Conservation (phyloP, 1,284 basidiomycete species). For the Rugosomyces carneus region DNA sequence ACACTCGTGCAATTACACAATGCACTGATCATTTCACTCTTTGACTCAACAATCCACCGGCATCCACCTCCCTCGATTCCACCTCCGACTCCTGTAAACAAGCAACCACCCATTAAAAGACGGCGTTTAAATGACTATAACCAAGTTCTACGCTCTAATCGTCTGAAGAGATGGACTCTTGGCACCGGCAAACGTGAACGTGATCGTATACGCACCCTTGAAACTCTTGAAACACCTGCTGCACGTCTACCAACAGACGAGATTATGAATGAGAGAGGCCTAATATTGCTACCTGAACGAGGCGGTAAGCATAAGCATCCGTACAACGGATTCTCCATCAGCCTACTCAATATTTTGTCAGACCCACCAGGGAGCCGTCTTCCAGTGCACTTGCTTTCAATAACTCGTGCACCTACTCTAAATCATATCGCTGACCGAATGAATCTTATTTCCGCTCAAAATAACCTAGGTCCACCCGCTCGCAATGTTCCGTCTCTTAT, state of each 20-base stretch:
- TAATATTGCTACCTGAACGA: conserved; percentile 55
- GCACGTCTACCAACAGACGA: conserved; percentile 54
- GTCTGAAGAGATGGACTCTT: conserved; percentile 72
- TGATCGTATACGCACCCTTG: conserved; percentile 56
- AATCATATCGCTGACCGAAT: conserved; percentile 75
- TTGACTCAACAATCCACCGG: conserved; percentile 65
- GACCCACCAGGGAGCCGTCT: conserved; percentile 67
- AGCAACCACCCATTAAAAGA: conserved; percentile 64
- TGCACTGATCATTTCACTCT: conserved; percentile 72
- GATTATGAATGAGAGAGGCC: conserved; percentile 62
- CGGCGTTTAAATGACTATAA: conserved; percentile 48
- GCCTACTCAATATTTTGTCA: conserved; percentile 21
- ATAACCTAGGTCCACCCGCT: conserved; percentile 56
- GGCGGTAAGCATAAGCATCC: conserved; percentile 28
- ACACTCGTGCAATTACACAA: conserved; percentile 75
- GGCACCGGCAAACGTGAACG: conserved; percentile 67
- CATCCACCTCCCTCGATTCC: conserved; percentile 51
- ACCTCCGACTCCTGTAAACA: conserved; percentile 49
- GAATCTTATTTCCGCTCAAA: conserved; percentile 74
- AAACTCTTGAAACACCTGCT: conserved; percentile 33
- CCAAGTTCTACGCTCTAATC: conserved; percentile 47
- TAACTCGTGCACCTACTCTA: conserved; percentile 62
- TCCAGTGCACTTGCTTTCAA: conserved; percentile 62
- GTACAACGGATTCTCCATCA: neutral
- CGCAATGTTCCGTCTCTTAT: conserved; percentile 61